Evolutionary conservation across 2,329 filamentous ascomycete species (phyloP).

Genomic region (Chaetomium sp.): DNA sequence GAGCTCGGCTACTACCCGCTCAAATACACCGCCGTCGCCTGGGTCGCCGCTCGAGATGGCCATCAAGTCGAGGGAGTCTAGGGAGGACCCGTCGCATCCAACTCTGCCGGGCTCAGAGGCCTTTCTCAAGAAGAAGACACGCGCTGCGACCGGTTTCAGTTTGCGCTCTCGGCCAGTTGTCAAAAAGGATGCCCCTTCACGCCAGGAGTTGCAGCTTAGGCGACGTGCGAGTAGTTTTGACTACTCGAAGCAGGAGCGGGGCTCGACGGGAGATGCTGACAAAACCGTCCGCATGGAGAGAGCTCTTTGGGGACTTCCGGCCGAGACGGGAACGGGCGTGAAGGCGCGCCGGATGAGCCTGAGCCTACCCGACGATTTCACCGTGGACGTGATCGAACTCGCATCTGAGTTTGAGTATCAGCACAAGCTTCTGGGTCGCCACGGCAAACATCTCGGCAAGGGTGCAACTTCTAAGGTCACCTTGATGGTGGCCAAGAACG

Average conservation of each 20-base stretch:
- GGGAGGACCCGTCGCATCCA: conserved; percentile 21
- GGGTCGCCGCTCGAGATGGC: conserved; percentile 40
- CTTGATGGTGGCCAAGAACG: conserved; percentile 64
- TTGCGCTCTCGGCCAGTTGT: conserved; percentile 39
- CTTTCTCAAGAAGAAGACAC: conserved; percentile 45
- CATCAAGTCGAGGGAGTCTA: conserved; percentile 21
- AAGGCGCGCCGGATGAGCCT: conserved; percentile 74
- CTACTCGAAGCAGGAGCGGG: conserved; percentile 26
- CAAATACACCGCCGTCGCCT: conserved; percentile 46
- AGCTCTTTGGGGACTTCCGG: conserved; percentile 53
- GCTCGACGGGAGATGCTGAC: conserved; percentile 16
- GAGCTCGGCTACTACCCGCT: conserved; percentile 40
- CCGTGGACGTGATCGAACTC: conserved; percentile 63
- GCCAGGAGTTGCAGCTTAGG: conserved; percentile 20
- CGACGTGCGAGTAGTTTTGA: conserved; percentile 47
- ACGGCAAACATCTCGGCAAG: conserved; percentile 71
- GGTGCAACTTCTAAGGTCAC: conserved; percentile 78
- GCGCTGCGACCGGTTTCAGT: conserved; percentile 45
- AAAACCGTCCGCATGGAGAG: conserved; percentile 36
- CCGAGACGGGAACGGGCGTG: conserved; percentile 64
- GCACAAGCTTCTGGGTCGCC: conserved; percentile 63
- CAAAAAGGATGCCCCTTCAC: conserved; percentile 5
- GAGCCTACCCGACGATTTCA: conserved; percentile 66
- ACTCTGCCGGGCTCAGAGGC: conserved; percentile 38
- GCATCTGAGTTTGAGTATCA: conserved; percentile 63